Base-by-base conservation (phyloP, 1,139 yeast species). In the Saccharomyces hybrid region DNA sequence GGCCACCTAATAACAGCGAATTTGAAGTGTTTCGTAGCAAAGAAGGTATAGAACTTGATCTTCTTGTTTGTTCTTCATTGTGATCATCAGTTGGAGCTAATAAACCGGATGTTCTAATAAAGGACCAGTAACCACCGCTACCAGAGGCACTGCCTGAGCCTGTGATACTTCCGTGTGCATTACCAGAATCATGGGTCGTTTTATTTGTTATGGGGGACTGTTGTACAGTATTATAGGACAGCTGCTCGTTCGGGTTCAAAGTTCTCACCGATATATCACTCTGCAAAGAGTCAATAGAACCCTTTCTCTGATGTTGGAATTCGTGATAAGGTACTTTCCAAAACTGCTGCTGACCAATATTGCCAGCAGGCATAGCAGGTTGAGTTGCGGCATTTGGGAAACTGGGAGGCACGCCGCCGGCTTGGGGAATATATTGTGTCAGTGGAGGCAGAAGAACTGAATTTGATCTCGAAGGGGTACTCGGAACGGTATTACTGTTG, bases 321-420 rank as follows among this genome's bases (percentile, higher is more conserved):
- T 67, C 69, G 51, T 65, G 68, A 47, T 66, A 66, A 6, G 71
- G 70, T 2, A 67, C 70, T 55, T 67, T 67, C 71, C 71, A 67
- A 52, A 67, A 67, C 53, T 65, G 70, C 55, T 66, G 71, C 50
- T 64, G 62, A 3, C 31, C 44, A 29, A 23, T 28, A 28, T 29
- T 50, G 20, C 34, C 32, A 7, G 14, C 25, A 11, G 25, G 44
- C 41, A 28, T 50, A 13, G 20, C 14, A 6, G 25, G 20, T 13
- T 13, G 44, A 8, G 9, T 20, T 8, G 41, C 34, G 2, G 20
- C 2, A 20, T 32, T 46, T 14, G 27, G n/a, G 6, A 32, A 20
- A 23, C 47, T 28, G 4, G 46, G 32, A 38, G 31, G 41, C n/a
- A 48, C 5, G 31, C 48, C 31, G 13, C 52, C 53, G 9, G 60